Evolutionary conservation across 2,329 filamentous ascomycete species (phyloP), one percentile per base, ranked within the genome.

Genomic region (Aspergillus fumigatus): DNA sequence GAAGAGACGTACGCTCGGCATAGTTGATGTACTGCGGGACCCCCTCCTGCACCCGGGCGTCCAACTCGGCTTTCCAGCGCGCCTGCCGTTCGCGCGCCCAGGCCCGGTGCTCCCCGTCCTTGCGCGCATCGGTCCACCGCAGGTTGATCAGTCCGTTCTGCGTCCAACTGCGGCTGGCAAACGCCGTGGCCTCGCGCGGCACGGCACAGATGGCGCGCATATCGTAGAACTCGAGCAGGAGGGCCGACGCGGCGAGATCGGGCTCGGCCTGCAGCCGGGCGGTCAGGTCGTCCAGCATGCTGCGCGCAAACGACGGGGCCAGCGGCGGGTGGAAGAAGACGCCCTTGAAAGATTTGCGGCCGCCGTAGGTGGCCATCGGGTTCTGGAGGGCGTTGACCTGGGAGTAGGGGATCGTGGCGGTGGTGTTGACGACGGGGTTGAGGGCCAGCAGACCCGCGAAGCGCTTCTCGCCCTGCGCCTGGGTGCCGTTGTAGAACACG

Each of bases 251-350:
- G 41, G 63, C 70, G 11, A 71, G 59, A 4, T 74, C 70, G 0
- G 64, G 55, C 25, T 74, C 65, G 3, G 56, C 51, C 6, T 64
- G 53, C 1, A 75, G 58, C 49, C 65, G 68, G 0, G 60, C 55
- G 7, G 66, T 69, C 47, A 75, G 66, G 4, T 71, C 66, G 1
- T 70, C 63, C 6, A 72, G 65, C 4, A 74, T 62, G 5, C 62
- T 56, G 54, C 71, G 60, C 23, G 70, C 62, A 50, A 77, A 74
- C 0, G 59, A 58, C 4, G 64, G 64, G 21, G 69, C 69, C 23
- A 81, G 62, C 0, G 79, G 77, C 26, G 77, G 69, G 6, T 74
- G 71, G 59, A 76, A 77, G 52, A 77, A 79, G 9, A 77, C 68
- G 0, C 78, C 78, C 54, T 79, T 78, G 56, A 77, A 74, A 3